Evolutionary conservation across 257 asterid species (phyloP).

Genomic region (Solanum piurae): DNA sequence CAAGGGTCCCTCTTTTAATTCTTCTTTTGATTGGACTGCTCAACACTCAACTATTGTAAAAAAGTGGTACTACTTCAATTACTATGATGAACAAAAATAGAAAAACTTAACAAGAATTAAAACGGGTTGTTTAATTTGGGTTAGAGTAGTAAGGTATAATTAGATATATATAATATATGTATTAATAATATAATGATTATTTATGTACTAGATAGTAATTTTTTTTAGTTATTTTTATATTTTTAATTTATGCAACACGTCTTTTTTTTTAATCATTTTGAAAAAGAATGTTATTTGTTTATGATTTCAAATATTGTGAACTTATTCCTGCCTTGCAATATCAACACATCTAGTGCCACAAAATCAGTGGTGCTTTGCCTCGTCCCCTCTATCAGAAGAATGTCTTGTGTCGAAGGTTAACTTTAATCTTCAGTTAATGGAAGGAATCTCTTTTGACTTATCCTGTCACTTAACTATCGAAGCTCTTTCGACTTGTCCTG

Average conservation of each 20-base stretch:
- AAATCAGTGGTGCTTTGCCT: no score
- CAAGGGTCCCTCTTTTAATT: neutral
- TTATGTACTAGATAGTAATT: neutral
- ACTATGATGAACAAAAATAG: neutral
- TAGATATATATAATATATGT: neutral
- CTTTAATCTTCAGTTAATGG: no score
- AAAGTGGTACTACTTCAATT: neutral
- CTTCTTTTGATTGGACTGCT: neutral
- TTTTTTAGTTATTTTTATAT: neutral
- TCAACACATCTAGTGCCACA: neutral
- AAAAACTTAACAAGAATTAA: neutral
- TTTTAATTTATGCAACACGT: neutral
- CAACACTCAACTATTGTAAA: neutral
- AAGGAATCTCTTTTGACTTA: no score
- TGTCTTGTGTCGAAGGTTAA: neutral
- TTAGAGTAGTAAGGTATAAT: neutral
- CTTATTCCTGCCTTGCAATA: neutral
- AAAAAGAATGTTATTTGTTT: neutral
- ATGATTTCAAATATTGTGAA: neutral
- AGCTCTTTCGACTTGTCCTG: no score
- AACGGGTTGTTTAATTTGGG: neutral
- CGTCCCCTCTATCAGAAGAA: no score
- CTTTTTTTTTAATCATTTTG: neutral
- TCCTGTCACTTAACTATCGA: no score
- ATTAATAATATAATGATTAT: neutral